Base-by-base conservation (phyloP, 768 basidiomycete species). In the Pleurotus giganteus region DNA sequence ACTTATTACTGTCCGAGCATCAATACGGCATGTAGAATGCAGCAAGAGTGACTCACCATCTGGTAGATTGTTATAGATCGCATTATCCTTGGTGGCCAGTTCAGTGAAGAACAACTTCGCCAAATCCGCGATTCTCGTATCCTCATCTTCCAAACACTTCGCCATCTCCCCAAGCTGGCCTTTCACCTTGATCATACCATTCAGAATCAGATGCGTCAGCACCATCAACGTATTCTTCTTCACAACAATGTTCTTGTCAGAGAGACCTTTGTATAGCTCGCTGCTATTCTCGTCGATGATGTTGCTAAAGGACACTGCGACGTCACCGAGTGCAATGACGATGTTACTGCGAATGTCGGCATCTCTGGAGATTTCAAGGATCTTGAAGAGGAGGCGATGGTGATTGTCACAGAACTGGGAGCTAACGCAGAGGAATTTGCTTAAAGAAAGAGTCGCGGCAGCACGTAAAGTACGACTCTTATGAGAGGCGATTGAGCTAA, bases 191-290 rank as follows among this genome's bases (percentile, higher is more conserved):
- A 99, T 91, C 97, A 98, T 98, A 2, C 96, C 96, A 63, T 98
- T 98, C 58, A 99, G 73, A 65, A 98, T 98, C 57, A 99, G 73
- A 68, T 98, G 94, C 9, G 94, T 96, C 54, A 98, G 78, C 27
- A 98, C 97, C 96, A 98, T 98, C 42, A 99, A 80, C 31, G 96
- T 97, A 72, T 98, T 98, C 80, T 98, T 98, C 84, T 98, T 99
- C 59, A 99, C 96, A 36, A 88, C 82, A 8, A 92, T 71, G 61
- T 96, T 83, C 36, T 74, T 75, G 68, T 99, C 97, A 9, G 91
- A 88, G 31, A 98, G 81, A 2, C 96, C 96, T 65, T 88, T 89
- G 76, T 98, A 99, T 2, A 99, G 77, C 61, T 94, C 90, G 62
- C 94, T 89, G 72, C 89, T 92, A 75, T 96, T 97, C 75, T 99